Base-by-base conservation (phyloP, 164 flowering plant genomes). In the Kalanchoe fedtschenkoi region DNA sequence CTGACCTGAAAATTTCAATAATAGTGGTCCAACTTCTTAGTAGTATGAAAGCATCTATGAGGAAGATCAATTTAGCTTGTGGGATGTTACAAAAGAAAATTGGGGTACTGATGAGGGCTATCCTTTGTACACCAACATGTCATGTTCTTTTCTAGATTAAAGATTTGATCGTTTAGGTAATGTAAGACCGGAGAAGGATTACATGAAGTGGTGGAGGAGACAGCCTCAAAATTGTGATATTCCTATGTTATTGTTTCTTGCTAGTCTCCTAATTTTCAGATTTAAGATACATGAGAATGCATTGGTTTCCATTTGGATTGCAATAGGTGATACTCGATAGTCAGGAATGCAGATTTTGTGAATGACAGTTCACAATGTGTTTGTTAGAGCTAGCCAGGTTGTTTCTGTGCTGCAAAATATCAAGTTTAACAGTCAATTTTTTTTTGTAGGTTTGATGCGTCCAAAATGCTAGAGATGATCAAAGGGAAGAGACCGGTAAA, bases 151-250 rank as follows among this genome's bases (percentile, higher is more conserved):
- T 56, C 86, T 95, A 39, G 99, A 95, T 68, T 93, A 88, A 73
- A 95, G 96, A 33, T 95, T 95, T 62, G 71, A 71, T 66, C 91
- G 99, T 67, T 69, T 73, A 53, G 72, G 77, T 55, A 91, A 95
- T 79, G 99, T 96, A 54, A 90, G 99, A 68, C 39, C 64, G 46
- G 88, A 93, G 64, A 74, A 61, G 64, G 82, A 80, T 56, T 90
- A 85, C 74, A 78, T 76, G 87, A 93, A 88, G 60, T 90, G 90
- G 60, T 90, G 90, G 97, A 85, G 88, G 76, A 90, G 98, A 97
- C 84, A 90, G 64, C 96, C 97, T 2, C 77, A 72, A 66, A 79
- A 77, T 67, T 93, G 99, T 71, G 72, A 81, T 67, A 73, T 88
- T 47, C 96, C 96, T 58, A 88, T 92, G 98, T 89, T 74, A 30